A percentile compares a stretch with the other conserved stretches of the same genome.
Conservation (phyloP, 495 filamentous ascomycete genomes). For the Aspergillus heteromorphus region DNA sequence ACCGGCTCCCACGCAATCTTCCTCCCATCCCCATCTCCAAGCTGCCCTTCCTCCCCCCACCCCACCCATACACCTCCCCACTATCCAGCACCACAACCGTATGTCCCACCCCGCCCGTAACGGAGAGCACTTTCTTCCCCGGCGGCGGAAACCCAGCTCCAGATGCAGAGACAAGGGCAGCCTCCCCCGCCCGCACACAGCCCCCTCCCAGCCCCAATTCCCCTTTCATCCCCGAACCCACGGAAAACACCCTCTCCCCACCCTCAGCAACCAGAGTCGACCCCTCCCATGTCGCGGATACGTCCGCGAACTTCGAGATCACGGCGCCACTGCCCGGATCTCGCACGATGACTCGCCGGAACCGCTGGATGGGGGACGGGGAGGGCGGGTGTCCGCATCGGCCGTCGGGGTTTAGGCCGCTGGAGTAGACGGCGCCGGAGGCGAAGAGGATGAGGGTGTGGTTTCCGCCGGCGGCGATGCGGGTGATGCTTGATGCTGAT, state of each 20-base stretch:
- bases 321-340: background rate
- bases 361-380: slow-evolving; percentile 11
- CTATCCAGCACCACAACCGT: slow-evolving; percentile 64
- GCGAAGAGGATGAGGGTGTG: slow-evolving; percentile 69
- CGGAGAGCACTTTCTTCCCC: slow-evolving; percentile 42
- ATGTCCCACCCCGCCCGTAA: slow-evolving; percentile 74
- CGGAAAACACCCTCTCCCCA: slow-evolving; percentile 48
- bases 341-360: slow-evolving; percentile 23
- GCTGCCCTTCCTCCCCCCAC: slow-evolving; percentile 73
- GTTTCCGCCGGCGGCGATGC: slow-evolving; percentile 74
- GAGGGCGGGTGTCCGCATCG: slow-evolving; percentile 23
- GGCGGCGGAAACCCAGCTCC: slow-evolving; percentile 50
- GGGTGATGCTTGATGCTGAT: slow-evolving; percentile 17
- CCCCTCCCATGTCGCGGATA: slow-evolving; percentile 74
- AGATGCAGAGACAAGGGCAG: background rate
- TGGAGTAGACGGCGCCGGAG: slow-evolving; percentile 52
- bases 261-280: slow-evolving; percentile 47
- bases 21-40: slow-evolving; percentile 48
- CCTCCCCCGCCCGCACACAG: slow-evolving; percentile 1
- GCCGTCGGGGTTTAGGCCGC: slow-evolving; percentile 56
- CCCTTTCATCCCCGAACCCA: slow-evolving; percentile 63
- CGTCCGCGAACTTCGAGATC: slow-evolving; percentile 24
- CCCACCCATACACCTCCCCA: slow-evolving; percentile 85
- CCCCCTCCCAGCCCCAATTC: slow-evolving; percentile 60
- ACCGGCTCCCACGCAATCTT: slow-evolving; percentile 53